Evolutionary conservation across 2,329 filamentous ascomycete genomes (phyloP), one percentile per base, ranked within the genome.

Genomic region (Daldinia sp.): DNA sequence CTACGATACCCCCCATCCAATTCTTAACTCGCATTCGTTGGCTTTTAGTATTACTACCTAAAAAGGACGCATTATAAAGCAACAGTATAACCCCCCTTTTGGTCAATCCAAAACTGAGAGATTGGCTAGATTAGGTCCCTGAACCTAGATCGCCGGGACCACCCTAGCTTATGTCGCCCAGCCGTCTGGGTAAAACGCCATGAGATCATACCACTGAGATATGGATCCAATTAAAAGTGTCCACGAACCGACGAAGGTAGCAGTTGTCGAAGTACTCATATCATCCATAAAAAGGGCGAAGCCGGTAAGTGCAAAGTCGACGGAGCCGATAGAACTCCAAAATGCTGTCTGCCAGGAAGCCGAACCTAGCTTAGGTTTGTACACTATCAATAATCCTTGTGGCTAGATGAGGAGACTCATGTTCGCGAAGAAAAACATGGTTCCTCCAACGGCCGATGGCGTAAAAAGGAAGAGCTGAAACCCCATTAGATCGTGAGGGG

Each of bases 121-220:
- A 43, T n/a, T 15, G 11, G 39, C 25, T 19, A 23, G 11, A 13
- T 43, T n/a, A n/a, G n/a, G n/a, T n/a, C n/a, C n/a, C n/a, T n/a
- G n/a, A n/a, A 48, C 25, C 25, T 48, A 30, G 17, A 30, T 17
- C 13, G 30, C 45, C 29, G 45, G n/a, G 29, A 29, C 23, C 32
- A 19, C 9, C 25, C 17, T 48, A 48, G 25, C 39, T 58, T 23
- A 61, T 21, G 52, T 48, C 10, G 52, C 52, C 52, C 45, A 56
- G 7, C 25, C 34, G 35, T 58, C 57, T 15, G 58, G 49, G 56
- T 68, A 61, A 32, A 71, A 70, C 27, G 58, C 67, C 68, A 70
- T 70, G n/a, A 69, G 34, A 49, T 68, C 58, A 43, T 70, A 69
- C 53, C 58, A 66, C 41, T 60, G 51, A 9, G 67, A 58, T 8